Base-by-base conservation (phyloP, 1,284 basidiomycete species). In the Rhizopogon parksii region DNA sequence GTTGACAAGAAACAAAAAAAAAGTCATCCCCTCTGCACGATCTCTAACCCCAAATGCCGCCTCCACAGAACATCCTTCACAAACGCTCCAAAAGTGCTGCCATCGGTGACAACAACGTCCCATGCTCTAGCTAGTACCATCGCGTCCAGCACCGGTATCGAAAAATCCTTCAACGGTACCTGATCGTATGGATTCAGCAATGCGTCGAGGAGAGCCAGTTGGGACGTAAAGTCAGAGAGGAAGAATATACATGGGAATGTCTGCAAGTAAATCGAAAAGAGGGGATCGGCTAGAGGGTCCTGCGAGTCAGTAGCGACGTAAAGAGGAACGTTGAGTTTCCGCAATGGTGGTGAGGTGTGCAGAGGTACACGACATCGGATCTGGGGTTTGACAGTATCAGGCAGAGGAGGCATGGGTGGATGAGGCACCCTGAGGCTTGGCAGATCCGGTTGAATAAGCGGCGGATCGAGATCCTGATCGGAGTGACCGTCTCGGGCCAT, bases 171-270 rank as follows among this genome's bases (percentile, higher is more conserved):
- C 43, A 89, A 65, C 30, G 54, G 60, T 15, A 82, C 67, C 1
- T 73, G 76, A 60, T 89, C 86, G 36, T 77, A 68, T 8, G 61
- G 69, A 56, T 80, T 85, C 32, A 62, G 60, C 34, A 83, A 54
- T 14, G 55, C 50, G 30, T 71, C 66, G 24, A 89, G 60, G 2
- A 62, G 56, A 5, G 56, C 57, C 21, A 73, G 61, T 27, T 71
- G 64, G 1, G 54, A 49, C 24, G 58, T 21, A 55, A 89, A 86
- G 61, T 88, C 83, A 12, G 66, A 65, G 2, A 89, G 69, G 54
- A 79, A 75, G 62, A 83, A 84, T n/a, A 74, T 67, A 61, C 88
- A 91, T 2, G 87, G 86, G 62, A 91, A 90, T 2, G 79, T 75
- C 25, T 58, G 65, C 27, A 72, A 67, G 59, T 90, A 78, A 1